These are phyloP conservation scores for Rosa persica DNA, from an alignment of 306 rosid genomes.

Conservation along the genomic window DNA sequence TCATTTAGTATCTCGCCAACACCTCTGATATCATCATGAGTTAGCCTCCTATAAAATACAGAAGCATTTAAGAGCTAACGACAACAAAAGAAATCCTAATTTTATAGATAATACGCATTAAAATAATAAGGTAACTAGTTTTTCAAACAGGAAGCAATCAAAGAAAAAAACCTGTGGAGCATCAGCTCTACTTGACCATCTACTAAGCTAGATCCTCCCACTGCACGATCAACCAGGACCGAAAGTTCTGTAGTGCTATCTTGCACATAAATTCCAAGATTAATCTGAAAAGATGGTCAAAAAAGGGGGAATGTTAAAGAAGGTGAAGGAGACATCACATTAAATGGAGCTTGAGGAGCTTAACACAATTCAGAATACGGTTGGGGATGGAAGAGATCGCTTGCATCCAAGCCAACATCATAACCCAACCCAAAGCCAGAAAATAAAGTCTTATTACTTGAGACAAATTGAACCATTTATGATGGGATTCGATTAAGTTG, in stretches of 20 bases:
- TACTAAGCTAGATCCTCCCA: conserved; percentile 43
- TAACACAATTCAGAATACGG: background rate
- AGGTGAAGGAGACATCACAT: background rate
- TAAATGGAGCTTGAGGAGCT: background rate
- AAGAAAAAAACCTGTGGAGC: conserved; percentile 42
- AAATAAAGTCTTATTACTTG: background rate
- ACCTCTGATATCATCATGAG: conserved; percentile 74
- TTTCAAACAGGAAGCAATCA: background rate
- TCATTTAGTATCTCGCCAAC: conserved; percentile 78
- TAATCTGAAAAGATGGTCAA: conserved; percentile 28
- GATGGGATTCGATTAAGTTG: background rate
- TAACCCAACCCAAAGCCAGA: background rate
- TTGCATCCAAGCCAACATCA: background rate
- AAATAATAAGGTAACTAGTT: background rate
- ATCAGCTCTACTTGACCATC: conserved; percentile 51
- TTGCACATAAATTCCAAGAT: conserved; percentile 43
- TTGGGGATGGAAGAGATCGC: background rate
- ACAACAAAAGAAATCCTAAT: conserved; percentile 1
- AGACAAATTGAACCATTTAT: background rate
- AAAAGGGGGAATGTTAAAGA: background rate
- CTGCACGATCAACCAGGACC: conserved; percentile 42
- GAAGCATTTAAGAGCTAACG: conserved; percentile 20
- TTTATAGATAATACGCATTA: background rate
- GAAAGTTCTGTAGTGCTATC: conserved; percentile 39
- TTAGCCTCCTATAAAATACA: conserved; percentile 56